Base-by-base conservation (phyloP, 2,329 filamentous ascomycete species). In the Fusarium foetens region DNA sequence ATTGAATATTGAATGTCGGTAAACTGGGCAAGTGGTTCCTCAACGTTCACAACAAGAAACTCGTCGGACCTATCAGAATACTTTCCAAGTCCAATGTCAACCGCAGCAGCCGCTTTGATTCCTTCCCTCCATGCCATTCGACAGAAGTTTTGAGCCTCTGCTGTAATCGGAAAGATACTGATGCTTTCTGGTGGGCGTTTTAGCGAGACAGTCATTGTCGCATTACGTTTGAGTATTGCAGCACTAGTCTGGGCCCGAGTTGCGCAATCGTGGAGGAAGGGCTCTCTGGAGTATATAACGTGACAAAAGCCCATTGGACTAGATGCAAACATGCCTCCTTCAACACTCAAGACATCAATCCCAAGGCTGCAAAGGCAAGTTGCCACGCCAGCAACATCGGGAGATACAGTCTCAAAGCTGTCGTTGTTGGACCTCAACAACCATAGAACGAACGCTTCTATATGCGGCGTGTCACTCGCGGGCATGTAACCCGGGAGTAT, bases 241-340 rank as follows among this genome's bases (percentile, higher is more conserved):
- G 9, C 5, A 16, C n/a, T 23, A 4, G 9, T 8, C 1, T 3
- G 0, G n/a, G 9, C 4, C n/a, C 5, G n/a, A 42, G 39, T 23
- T 23, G 9, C 39, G 9, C 6, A 16, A 17, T 16, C n/a, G 14
- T 11, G 39, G n/a, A 42, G 14, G 14, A 8, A 23, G 10, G 14
- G 10, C 10, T 23, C 3, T 23, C 6, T 42, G 14, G 14, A 42
- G 9, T 7, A 17, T 17, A 16, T 8, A 17, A 11, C n/a, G 11
- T 23, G 9, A 17, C 6, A 42, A 42, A 14, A 23, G 6, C n/a
- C 41, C 5, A 6, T 23, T 42, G 41, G 14, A 16, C 6, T 42
- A 42, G 7, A 42, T 42, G n/a, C 10, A 23, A 29, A 17, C 1
- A 23, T 6, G 6, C 10, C 41, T 42, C 41, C 14, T 42, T 42